phyloP scores from a whole-genome alignment of 2,329 filamentous ascomycete species.

The Exophiala dermatitidis region DNA sequence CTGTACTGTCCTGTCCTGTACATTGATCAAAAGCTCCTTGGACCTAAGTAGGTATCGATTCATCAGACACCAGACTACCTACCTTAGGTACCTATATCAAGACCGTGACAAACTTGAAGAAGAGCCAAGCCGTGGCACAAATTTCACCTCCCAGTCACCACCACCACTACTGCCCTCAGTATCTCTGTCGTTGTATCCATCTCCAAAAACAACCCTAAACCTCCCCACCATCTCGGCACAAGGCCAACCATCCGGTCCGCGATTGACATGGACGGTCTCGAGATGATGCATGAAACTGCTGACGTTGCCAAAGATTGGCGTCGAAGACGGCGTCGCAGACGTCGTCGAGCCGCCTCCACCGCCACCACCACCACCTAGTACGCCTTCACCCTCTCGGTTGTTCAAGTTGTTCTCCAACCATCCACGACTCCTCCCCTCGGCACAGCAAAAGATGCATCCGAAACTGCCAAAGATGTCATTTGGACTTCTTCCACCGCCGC shows the following conservation, averaged over 20 bases:
- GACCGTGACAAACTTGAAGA: too few species aligned
- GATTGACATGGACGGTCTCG: constrained; percentile 32
- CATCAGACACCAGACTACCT: too few species aligned
- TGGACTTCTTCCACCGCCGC: too few species aligned
- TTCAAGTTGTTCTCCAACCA: constrained; percentile 6
- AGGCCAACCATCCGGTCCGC: constrained; percentile 30
- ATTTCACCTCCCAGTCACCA: constrained; percentile 41
- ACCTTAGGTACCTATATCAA: too few species aligned
- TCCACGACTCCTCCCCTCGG: constrained; percentile 30
- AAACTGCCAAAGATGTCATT: constrained; percentile 28
- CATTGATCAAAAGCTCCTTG: too few species aligned
- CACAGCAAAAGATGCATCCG: constrained; percentile 44
- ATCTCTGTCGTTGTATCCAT: too few species aligned
- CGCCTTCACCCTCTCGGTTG: too few species aligned
- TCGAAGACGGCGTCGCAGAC: constrained; percentile 1
- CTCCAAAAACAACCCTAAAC: constrained; percentile 39
- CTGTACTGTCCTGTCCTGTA: too few species aligned
- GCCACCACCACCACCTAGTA: too few species aligned
- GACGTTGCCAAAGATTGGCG: constrained; percentile 36
- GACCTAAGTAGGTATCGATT: too few species aligned
- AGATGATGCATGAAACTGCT: constrained; percentile 42
- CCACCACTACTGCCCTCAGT: too few species aligned
- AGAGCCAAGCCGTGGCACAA: constrained; percentile 29
- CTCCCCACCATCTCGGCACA: constrained; percentile 35
- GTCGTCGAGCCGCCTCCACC: too few species aligned